Conservation (phyloP, 2,329 filamentous ascomycete genomes). For the Xylogone sp. region DNA sequence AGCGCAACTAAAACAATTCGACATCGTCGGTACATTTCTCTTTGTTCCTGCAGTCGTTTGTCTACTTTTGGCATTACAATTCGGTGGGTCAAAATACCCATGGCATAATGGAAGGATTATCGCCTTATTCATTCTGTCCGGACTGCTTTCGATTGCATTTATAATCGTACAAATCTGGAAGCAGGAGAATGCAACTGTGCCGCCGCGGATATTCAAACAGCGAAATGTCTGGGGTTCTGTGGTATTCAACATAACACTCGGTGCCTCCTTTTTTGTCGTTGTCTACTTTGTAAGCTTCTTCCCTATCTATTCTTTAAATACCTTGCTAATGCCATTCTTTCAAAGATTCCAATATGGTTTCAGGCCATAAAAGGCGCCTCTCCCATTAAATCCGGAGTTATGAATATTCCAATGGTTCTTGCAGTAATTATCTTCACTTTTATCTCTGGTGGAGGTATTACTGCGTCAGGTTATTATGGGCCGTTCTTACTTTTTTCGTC, state of each 20-base stretch:
- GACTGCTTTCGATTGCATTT: slow-evolving; percentile 24
- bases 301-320: slow-evolving; percentile 2
- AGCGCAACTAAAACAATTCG: not conserved
- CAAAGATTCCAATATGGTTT: slow-evolving; percentile 42
- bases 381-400: slow-evolving; percentile 37
- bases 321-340: not conserved
- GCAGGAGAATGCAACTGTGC: slow-evolving; percentile 32
- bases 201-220: slow-evolving; percentile 31
- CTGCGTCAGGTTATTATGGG: slow-evolving; percentile 51
- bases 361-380: slow-evolving; percentile 35
- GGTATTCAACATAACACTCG: no score
- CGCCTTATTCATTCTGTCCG: slow-evolving; percentile 25
- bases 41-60: slow-evolving; percentile 22
- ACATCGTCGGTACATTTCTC: slow-evolving; percentile 1
- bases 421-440: slow-evolving; percentile 14
- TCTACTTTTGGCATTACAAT: slow-evolving; percentile 25
- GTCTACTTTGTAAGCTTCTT: slow-evolving; percentile 9
- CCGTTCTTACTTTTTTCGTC: slow-evolving; percentile 51
- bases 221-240: slow-evolving; percentile 27
- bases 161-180: slow-evolving; percentile 29
- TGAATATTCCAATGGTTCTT: slow-evolving; percentile 27
- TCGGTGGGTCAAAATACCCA: slow-evolving; percentile 41
- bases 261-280: slow-evolving; percentile 20
- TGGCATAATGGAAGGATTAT: slow-evolving; percentile 30
- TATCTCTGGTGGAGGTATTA: not conserved